Evolutionary conservation across 345 rosid genomes (phyloP), one percentile per base, ranked within the genome.

Genomic region (Lepidium africanum): DNA sequence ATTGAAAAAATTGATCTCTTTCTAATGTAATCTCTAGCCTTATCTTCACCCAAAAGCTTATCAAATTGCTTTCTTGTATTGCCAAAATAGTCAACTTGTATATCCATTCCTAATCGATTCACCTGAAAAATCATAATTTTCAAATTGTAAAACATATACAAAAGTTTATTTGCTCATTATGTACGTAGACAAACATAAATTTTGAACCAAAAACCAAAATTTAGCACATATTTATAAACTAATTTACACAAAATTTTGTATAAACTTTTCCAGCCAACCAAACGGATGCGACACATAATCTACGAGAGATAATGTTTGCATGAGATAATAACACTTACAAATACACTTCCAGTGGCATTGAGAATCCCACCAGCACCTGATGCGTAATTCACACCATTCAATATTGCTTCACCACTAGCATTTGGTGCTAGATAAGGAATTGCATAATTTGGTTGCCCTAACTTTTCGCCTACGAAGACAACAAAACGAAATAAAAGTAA

Each of bases 361-460:
- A 90, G 47, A 67, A 93, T 71, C 39, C 98, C 97, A 78, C 96
- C 98, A 72, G 86, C 98, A 47, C 98, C 98, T 10, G 97, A 93
- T 23, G 94, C 98, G 66, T 88, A 93, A 71, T 88, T 93, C 43
- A 90, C 97, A 40, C 98, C 97, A 46, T 53, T 46, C 21, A 86
- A 45, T 69, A 93, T 50, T 16, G 86, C 76, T 79, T 85, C 87
- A 52, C 97, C 98, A 0, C 83, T 80, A 13, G 89, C 54, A 79
- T 93, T 90, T 60, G 98, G 97, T 17, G 87, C 69, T 65, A 93
- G 51, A 77, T 78, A 90, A 45, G 98, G 98, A 47, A 73, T 35
- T 0, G 97, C 96, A 72, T 86, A 87, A 47, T 70, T 55, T 67
- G 90, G 85, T 11, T 65, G 79, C 35, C 98, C 98, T 67, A 84